Conservation (phyloP, 2,329 filamentous ascomycete genomes). For the Exserohilum rostratum region DNA sequence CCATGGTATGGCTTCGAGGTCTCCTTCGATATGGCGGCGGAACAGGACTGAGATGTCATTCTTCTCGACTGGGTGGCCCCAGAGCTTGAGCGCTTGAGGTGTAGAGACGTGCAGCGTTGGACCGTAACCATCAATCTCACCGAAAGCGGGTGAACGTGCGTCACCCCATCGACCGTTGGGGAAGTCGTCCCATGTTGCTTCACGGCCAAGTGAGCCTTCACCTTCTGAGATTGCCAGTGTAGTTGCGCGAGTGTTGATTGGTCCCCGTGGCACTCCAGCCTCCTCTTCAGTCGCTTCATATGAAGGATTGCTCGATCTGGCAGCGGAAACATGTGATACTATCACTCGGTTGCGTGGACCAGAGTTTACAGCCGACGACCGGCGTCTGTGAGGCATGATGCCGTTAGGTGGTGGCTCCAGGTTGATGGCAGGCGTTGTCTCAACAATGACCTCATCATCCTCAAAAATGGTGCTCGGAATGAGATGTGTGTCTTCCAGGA, state of each 20-base stretch:
- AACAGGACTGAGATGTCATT: slow-evolving; percentile 83
- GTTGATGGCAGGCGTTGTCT: slow-evolving; percentile 51
- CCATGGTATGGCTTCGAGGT: slow-evolving; percentile 86
- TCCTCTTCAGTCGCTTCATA: slow-evolving; percentile 76
- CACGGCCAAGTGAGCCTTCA: slow-evolving; percentile 83
- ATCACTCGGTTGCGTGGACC: slow-evolving; percentile 89
- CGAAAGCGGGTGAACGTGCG: slow-evolving; percentile 82
- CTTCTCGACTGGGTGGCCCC: slow-evolving; percentile 75
- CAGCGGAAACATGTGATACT: slow-evolving; percentile 66
- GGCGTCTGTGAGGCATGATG: slow-evolving; percentile 54
- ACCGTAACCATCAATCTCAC: slow-evolving; percentile 97
- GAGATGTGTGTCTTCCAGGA: slow-evolving; percentile 82
- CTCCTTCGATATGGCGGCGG: slow-evolving; percentile 77
- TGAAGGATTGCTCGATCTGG: slow-evolving; percentile 56
- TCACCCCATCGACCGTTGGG: slow-evolving; percentile 97
- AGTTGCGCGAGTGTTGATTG: slow-evolving; percentile 77
- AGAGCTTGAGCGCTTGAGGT: slow-evolving; percentile 80
- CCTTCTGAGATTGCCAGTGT: slow-evolving; percentile 94
- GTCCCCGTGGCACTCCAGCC: slow-evolving; percentile 75
- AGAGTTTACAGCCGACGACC: slow-evolving; percentile 80
- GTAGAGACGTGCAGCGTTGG: slow-evolving; percentile 91
- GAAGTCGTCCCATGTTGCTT: slow-evolving; percentile 98
- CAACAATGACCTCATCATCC: slow-evolving; percentile 56
- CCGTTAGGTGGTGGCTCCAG: slow-evolving; percentile 39
- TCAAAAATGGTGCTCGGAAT: slow-evolving; percentile 64